Evolutionary conservation across 2,329 filamentous ascomycete species (phyloP).

Genomic region (Dactylellina leptospora): DNA sequence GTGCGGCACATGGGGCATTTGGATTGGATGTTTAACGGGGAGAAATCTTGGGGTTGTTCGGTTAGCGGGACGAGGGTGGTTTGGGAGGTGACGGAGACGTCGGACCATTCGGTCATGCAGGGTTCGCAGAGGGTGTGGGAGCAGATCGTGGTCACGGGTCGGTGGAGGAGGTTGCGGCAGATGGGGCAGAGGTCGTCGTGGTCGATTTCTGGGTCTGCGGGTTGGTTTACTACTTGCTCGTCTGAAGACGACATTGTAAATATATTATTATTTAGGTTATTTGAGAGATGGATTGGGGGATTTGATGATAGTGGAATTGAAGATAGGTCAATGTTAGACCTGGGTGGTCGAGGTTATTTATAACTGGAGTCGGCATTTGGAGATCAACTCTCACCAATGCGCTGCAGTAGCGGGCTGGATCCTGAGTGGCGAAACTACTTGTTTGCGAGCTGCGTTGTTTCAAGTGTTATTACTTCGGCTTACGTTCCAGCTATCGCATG

Average conservation of each 20-base stretch:
- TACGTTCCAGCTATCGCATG: no score
- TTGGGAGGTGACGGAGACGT: slow-evolving; percentile 60
- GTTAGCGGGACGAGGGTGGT: slow-evolving; percentile 61
- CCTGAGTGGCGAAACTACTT: no score
- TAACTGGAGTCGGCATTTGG: no score
- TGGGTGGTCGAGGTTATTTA: no score
- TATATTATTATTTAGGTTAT: no score
- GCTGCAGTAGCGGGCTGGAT: no score
- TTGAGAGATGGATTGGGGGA: no score
- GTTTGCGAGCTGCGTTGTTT: no score
- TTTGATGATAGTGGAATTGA: no score
- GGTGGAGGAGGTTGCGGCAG: slow-evolving; percentile 62
- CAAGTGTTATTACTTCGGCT: no score
- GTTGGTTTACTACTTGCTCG: background rate
- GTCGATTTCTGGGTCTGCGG: slow-evolving; percentile 30
- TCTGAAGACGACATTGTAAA: background rate
- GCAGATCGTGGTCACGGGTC: slow-evolving; percentile 62
- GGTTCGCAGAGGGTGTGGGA: slow-evolving; percentile 62
- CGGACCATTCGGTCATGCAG: slow-evolving; percentile 64
- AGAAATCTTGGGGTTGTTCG: slow-evolving; percentile 57
- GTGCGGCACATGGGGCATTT: slow-evolving; percentile 64
- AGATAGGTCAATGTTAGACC: no score
- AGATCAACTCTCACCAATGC: no score
- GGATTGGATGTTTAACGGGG: slow-evolving; percentile 59
- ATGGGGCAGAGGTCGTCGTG: slow-evolving; percentile 64